Base-by-base conservation (phyloP, 352 stramenopile genomes). In the Salisapilia sapeloensis region DNA sequence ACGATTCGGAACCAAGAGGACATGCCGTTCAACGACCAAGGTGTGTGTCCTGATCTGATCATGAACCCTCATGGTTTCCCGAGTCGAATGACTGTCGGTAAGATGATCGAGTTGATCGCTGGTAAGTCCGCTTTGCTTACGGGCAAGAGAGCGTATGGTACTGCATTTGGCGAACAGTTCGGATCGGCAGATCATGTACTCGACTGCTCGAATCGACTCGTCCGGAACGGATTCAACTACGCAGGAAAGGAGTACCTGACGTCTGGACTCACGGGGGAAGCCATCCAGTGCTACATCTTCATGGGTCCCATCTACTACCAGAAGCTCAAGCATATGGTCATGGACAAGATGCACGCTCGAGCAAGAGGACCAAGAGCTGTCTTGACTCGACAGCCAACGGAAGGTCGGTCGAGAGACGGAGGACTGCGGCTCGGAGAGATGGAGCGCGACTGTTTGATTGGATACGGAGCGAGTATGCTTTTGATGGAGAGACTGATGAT, bases 261-360 rank as follows among this genome's bases (percentile, higher is more conserved):
- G 27, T 89, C 65, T 13, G 77, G 77, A 24, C 93, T 94, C 22
- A 98, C 86, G 38, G 96, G 96, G 25, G 91, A 98, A 44, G 90
- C 93, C 4, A 78, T 99, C 13, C 64, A 97, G 60, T 95, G 93
- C 33, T 99, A 99, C 63, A 97, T 99, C 44, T 99, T 99, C 53
- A 97, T 97, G 46, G 96, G 96, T 1, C 96, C 96, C 16, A 93
- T 99, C 13, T 99, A 99, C 56, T 99, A 99, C 56, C 96, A 99
- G 59, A 99, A 99, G 57, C 72, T 99, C 12, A 99, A 99, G 69
- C 96, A 99, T 57, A 99, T 99, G 96, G 96, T 99, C n/a, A 93
- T 99, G 70, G 96, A 99, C 65, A 99, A 99, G 69, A 98, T 99
- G 78, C 95, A 99, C 56, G 94, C 95, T 13, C 78, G 96, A 42